phyloP scores from a whole-genome alignment of 1,284 basidiomycete genomes.

The Abortiporus biennis region DNA sequence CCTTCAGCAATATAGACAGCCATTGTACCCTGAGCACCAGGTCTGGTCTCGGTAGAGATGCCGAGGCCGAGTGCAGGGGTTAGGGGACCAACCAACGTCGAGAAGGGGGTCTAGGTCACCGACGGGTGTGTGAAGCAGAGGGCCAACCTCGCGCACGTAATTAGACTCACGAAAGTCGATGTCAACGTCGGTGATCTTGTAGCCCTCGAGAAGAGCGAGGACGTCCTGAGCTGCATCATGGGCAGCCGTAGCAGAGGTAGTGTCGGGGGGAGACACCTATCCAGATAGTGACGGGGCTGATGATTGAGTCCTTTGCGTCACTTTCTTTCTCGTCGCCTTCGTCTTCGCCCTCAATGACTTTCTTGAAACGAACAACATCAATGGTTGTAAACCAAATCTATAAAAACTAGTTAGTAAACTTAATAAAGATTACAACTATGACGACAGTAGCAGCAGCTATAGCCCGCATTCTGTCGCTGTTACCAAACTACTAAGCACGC shows the following conservation, averaged over 20 bases:
- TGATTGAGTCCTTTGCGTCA: too few species aligned
- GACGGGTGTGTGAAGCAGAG: not conserved
- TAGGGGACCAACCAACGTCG: slow-evolving; percentile 27
- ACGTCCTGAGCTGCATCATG: slow-evolving; percentile 12
- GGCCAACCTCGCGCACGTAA: slow-evolving; percentile 7
- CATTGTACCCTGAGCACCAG: slow-evolving; percentile 28
- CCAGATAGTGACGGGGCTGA: slow-evolving; percentile 17
- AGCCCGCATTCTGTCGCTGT: too few species aligned
- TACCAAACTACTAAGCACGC: too few species aligned
- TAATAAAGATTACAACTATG: too few species aligned
- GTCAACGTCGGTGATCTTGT: slow-evolving; percentile 20
- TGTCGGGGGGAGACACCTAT: slow-evolving; percentile 20
- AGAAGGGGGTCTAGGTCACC: slow-evolving; percentile 19
- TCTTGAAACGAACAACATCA: slow-evolving; percentile 20
- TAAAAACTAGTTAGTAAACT: too few species aligned
- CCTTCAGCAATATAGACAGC: slow-evolving; percentile 25
- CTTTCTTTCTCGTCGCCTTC: too few species aligned
- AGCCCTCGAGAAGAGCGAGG: slow-evolving; percentile 16
- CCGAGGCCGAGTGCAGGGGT: slow-evolving; percentile 27
- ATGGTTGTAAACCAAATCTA: slow-evolving; percentile 23
- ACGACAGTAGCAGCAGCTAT: too few species aligned
- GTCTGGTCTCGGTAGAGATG: slow-evolving; percentile 22
- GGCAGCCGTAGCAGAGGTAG: slow-evolving; percentile 18
- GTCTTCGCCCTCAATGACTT: slow-evolving; percentile 7
- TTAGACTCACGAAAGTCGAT: slow-evolving; percentile 20